These are phyloP conservation scores for Lepidium africanum DNA, from an alignment of 345 rosid genomes.

Conservation along the genomic window DNA sequence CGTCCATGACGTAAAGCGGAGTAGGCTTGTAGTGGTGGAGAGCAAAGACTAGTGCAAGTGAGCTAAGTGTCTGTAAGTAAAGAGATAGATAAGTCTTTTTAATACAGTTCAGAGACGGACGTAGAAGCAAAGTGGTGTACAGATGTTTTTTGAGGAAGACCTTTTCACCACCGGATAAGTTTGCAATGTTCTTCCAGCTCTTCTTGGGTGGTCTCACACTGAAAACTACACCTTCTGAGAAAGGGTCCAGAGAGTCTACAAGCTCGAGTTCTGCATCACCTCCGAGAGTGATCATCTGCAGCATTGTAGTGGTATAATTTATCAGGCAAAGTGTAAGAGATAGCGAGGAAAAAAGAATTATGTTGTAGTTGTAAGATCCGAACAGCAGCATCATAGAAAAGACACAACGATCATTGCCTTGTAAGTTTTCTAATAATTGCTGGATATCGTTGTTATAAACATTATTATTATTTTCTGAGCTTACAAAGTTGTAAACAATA, in stretches of 20 bases:
- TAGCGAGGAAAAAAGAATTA: not conserved
- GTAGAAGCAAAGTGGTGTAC: not conserved
- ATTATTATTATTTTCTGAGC: not conserved
- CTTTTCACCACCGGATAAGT: conserved; percentile 98
- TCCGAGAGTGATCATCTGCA: conserved; percentile 95
- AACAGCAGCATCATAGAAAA: not conserved
- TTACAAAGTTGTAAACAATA: not conserved
- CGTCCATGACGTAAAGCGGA: conserved; percentile 97
- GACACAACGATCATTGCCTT: not conserved
- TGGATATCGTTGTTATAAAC: not conserved
- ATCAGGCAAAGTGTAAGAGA: not conserved
- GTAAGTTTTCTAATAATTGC: not conserved
- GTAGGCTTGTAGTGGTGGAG: conserved; percentile 99
- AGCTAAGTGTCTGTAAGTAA: conserved; percentile 79
- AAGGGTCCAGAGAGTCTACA: conserved; percentile 95
- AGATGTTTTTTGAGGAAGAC: conserved; percentile 23
- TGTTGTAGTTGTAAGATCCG: not conserved
- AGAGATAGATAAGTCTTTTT: not conserved
- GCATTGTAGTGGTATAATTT: not conserved
- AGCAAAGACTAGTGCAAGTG: conserved; percentile 92
- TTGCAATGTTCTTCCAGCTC: conserved; percentile 97
- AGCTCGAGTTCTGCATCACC: conserved; percentile 98
- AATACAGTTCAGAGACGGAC: not conserved
- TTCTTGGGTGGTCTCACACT: conserved; percentile 98
- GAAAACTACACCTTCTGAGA: conserved; percentile 97